Evolutionary conservation across 2,329 filamentous ascomycete genomes (phyloP).

Genomic region (Lasiodiplodia gonubiensis): DNA sequence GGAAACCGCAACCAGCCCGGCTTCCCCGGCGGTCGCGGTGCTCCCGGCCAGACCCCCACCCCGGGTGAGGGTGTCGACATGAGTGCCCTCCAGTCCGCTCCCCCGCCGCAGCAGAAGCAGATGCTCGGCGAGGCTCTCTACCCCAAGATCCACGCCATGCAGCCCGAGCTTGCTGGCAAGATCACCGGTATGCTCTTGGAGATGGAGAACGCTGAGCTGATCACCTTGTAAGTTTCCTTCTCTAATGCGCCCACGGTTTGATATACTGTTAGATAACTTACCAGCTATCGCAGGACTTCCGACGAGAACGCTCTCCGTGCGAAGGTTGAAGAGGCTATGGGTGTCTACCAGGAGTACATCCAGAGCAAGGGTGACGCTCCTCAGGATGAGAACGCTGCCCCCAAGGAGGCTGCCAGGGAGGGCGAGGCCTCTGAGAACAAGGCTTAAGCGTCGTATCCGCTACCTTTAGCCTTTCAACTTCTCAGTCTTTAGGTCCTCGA

Average conservation of each 20-base stretch:
- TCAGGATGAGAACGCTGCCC: conserved; percentile 40
- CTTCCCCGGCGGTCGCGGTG: conserved; percentile 39
- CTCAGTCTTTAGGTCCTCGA: conserved; percentile 17
- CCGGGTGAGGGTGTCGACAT: conserved; percentile 53
- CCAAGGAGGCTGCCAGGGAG: conserved; percentile 53
- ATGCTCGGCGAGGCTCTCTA: conserved; percentile 97
- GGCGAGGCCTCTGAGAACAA: conserved; percentile 52
- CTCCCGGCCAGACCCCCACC: conserved; percentile 33
- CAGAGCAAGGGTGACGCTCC: conserved; percentile 71
- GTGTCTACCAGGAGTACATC: conserved; percentile 98
- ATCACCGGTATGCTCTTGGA: conserved; percentile 99
- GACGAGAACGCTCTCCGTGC: conserved; percentile 86
- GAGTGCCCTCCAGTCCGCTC: conserved; percentile 57
- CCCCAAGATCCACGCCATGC: conserved; percentile 95
- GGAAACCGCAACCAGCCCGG: conserved; percentile 42
- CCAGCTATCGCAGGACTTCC: conserved; percentile 69
- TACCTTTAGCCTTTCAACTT: conserved; percentile 18
- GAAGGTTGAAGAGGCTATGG: conserved; percentile 97
- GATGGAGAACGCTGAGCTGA: conserved; percentile 96
- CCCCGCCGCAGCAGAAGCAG: conserved; percentile 91
- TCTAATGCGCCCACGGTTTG: not conserved
- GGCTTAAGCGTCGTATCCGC: conserved; percentile 38
- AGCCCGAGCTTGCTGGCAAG: conserved; percentile 96
- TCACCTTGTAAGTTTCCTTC: conserved; percentile 81
- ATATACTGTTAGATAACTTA: conserved; percentile 36